Percentiles rank a stretch among this genome's conserved stretches.
phyloP scores from a whole-genome alignment of 2,329 filamentous ascomycete genomes.

The Metarhizium guizhouense region DNA sequence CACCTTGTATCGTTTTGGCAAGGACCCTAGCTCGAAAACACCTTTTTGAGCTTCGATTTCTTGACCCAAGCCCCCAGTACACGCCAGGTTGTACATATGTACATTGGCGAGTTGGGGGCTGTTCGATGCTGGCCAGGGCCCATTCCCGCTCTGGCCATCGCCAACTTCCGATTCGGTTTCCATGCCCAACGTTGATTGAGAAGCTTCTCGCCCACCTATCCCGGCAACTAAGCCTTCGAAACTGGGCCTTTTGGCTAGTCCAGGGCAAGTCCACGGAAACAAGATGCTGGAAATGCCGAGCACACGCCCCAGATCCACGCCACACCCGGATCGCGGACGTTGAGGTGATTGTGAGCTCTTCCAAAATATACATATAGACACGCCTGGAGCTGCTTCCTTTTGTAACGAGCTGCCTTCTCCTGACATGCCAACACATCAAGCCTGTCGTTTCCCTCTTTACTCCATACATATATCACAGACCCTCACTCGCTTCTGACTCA shows the following conservation, averaged over 20 bases:
- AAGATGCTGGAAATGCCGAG: slow-evolving; percentile 5
- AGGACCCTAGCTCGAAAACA: background rate
- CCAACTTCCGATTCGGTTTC: background rate
- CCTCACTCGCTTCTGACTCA: background rate
- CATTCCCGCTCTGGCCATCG: too few species aligned
- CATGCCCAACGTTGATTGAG: background rate
- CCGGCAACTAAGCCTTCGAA: slow-evolving; percentile 1
- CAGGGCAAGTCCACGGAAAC: slow-evolving; percentile 6
- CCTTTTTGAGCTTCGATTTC: background rate
- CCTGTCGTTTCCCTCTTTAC: background rate
- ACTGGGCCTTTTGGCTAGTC: slow-evolving; percentile 1
- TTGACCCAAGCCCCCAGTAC: background rate
- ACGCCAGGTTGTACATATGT: background rate
- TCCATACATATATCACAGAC: background rate
- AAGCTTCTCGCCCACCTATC: background rate
- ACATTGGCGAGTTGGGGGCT: too few species aligned
- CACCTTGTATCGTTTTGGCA: background rate
- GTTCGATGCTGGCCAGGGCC: background rate
- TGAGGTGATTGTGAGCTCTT: background rate
- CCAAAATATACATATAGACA: background rate
- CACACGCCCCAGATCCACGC: background rate
- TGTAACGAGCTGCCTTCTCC: background rate
- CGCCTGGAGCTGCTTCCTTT: background rate
- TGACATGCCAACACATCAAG: background rate
- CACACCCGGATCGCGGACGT: background rate